phyloP scores from a whole-genome alignment of 805 yeast species.

The Candida silvicultrix region DNA sequence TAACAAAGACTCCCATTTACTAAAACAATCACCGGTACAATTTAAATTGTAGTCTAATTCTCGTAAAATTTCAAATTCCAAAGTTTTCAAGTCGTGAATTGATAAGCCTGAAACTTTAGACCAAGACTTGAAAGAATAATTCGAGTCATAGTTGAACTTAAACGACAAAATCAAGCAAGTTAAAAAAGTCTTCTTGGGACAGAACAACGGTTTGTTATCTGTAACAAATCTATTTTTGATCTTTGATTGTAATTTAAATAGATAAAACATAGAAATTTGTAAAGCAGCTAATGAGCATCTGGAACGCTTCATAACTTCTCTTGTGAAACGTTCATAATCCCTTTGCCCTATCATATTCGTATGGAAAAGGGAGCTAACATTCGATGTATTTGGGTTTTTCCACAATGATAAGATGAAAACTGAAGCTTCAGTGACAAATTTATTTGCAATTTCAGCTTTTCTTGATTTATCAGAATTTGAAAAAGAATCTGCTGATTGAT shows the following conservation, averaged over 20 bases:
- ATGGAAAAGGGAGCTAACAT: background rate
- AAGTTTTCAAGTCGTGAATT: conserved; percentile 37
- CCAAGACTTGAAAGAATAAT: conserved; percentile 68
- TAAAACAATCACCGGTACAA: conserved; percentile 7
- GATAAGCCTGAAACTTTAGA: conserved; percentile 63
- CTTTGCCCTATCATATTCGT: background rate
- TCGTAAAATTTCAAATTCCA: conserved; percentile 49
- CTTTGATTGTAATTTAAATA: conserved; percentile 38
- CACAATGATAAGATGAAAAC: conserved; percentile 13
- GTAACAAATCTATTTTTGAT: conserved; percentile 7
- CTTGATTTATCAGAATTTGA: background rate
- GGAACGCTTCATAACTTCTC: conserved; percentile 42
- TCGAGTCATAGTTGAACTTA: conserved; percentile 69
- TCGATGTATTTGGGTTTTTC: conserved; percentile 8
- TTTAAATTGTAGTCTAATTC: conserved; percentile 52
- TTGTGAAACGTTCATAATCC: conserved; percentile 23
- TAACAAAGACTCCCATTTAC: background rate
- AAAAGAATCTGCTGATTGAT: conserved; percentile 1
- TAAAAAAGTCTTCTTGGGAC: conserved; percentile 64
- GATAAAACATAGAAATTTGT: conserved; percentile 61
- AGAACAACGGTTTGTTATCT: conserved; percentile 14
- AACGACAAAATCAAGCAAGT: conserved; percentile 65
- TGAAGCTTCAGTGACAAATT: conserved; percentile 11
- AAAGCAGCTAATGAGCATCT: conserved; percentile 55
- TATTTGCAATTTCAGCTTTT: conserved; percentile 3